Evolutionary conservation across 75 land plant genomes (phyloP), one percentile per base, ranked within the genome.

Genomic region (Cupressus sempervirens): DNA sequence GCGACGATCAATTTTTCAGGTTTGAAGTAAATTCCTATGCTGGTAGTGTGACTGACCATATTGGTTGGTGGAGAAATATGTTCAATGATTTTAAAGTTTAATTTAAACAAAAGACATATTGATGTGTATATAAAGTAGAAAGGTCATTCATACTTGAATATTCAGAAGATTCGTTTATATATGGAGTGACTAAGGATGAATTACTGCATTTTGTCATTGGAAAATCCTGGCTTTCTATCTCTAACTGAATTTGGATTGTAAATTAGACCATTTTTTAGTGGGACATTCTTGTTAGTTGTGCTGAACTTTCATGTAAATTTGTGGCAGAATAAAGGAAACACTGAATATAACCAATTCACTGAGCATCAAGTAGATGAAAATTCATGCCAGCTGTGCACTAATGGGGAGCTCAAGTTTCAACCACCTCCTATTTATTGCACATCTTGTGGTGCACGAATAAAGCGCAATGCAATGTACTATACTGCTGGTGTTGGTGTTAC

Each of bases 401-500:
- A 91, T 77, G 99, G 95, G 87, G 96, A 90, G 82, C 95, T 98
- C 35, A 93, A 93, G 56, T 98, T 96, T 92, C 98, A 98, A 76
- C 99, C 98, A 38, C 95, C 97, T 67, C 99, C 99, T 30, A 93
- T 96, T 40, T 98, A 98, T 85, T 97, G 99, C 86, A 85, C 94
- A 46, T 88, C 89, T 13, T 98, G 98, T 88, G 99, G 99, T 85
- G 93, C 92, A 86, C 99, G 99, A 7, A 94, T 98, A 12, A 98
- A 98, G 87, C 76, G 95, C 43, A 98, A 96, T 92, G 95, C 93
- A 62, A 90, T 89, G 86, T 98, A 93, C 84, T 96, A 95, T 80
- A 91, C 95, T 34, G 81, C 92, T 12, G 97, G 95, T 45, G 86
- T 87, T 83, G 95, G 95, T 79, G 94, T 96, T 34, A 93, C 99